These are phyloP conservation scores for Botrytis tulipae DNA, from an alignment of 2,329 filamentous ascomycete species.

Conservation along the genomic window DNA sequence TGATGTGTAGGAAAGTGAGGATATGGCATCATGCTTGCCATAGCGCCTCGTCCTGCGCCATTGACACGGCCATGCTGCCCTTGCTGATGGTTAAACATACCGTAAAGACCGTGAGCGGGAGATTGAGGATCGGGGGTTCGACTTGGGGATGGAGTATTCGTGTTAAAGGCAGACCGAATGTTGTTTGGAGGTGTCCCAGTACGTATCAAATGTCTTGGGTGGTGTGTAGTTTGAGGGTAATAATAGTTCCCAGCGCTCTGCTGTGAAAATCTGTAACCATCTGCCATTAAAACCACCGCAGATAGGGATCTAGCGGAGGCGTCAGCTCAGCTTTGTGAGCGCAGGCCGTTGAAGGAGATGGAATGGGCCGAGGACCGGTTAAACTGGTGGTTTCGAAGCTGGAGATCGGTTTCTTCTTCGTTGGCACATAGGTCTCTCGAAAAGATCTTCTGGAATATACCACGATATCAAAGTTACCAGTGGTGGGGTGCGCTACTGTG, in stretches of 20 bases:
- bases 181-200: constrained; percentile 46
- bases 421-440: constrained; percentile 39
- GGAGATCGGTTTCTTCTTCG: constrained; percentile 37
- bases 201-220: constrained; percentile 48
- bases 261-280: constrained; percentile 64
- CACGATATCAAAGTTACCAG: constrained; percentile 23
- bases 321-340: constrained; percentile 32
- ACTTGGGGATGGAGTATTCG: constrained; percentile 55
- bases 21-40: constrained; percentile 69
- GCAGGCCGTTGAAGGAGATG: constrained; percentile 26
- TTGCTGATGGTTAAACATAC: constrained; percentile 73
- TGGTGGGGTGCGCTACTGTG: constrained; percentile 15
- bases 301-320: constrained; percentile 28
- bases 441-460: constrained; percentile 34
- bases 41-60: constrained; percentile 59
- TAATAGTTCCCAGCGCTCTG: constrained; percentile 58
- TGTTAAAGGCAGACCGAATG: constrained; percentile 41
- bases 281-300: constrained; percentile 58
- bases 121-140: constrained; percentile 51
- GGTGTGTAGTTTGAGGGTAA: constrained; percentile 48
- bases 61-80: constrained; percentile 76
- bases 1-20: constrained; percentile 54
- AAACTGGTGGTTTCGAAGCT: constrained; percentile 35
- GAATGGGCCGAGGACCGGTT: constrained; percentile 22
- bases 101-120: constrained; percentile 38